Base-by-base conservation (phyloP, 768 basidiomycete species). In the Phaffia tasmanica region DNA sequence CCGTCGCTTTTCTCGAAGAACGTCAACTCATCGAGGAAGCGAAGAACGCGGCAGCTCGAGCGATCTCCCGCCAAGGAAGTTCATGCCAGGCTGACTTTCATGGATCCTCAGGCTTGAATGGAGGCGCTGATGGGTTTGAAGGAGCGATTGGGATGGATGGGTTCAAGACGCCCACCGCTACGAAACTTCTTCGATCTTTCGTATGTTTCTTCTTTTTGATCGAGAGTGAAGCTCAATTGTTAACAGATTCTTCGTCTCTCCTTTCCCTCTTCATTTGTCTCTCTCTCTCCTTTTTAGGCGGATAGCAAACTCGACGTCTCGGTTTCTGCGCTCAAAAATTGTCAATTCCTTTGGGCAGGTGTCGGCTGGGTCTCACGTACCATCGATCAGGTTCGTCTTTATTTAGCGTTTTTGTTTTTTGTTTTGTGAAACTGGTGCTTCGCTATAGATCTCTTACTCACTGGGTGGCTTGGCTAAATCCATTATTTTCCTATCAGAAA, bases 291-390 rank as follows among this genome's bases (percentile, higher is more conserved):
- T 11, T 42, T 11, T 42, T 11, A 42, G 35, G 35, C 67, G 14
- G 61, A 63, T 9, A 51, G 49, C 11, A 69, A 69, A 46, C 54
- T 69, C 48, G 61, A 63, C 58, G 63, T 69, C 2, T 64, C 62
- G 14, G 42, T 64, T 11, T 46, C 67, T 29, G 62, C 62, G 4
- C 25, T 69, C n/a, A 63, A 57, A n/a, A 64, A 63, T 32, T n/a
- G 63, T 18, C 63, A 49, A 3, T 29, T 35, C 9, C 67, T 32
- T 32, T 69, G 67, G 67, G 67, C 62, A n/a, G 62, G 67, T 16
- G 67, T 64, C 6, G 62, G 62, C 16, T 69, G 67, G 67, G 67
- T 69, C 16, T 50, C 64, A 9, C n/a, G 67, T 6, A 69, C 67
- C 51, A 69, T 69, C 53, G 63, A 69, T 42, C 35, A 42, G 35